These are phyloP conservation scores for Phytophthora cryptogea DNA, from an alignment of 352 stramenopile genomes.

Conservation along the genomic window DNA sequence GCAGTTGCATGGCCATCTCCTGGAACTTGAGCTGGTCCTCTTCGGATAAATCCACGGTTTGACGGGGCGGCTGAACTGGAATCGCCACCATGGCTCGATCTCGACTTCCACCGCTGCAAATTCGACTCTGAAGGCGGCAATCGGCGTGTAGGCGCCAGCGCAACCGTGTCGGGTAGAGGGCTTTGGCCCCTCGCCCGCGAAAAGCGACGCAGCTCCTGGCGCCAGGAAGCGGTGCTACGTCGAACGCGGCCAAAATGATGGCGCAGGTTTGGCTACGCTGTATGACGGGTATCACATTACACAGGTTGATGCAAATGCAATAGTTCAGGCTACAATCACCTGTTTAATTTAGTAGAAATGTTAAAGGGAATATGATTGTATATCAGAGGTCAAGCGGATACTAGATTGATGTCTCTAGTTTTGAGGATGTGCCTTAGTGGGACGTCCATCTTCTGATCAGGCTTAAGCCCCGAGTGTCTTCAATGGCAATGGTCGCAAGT, in stretches of 20 bases:
- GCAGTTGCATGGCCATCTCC: conserved; percentile 43
- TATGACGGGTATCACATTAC: background rate
- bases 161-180: background rate
- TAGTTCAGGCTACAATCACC: too few relatives aligned
- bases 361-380: background rate
- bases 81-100: conserved; percentile 20
- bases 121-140: conserved; percentile 20
- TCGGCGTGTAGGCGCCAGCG: background rate
- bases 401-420: background rate
- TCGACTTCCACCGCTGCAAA: conserved; percentile 17
- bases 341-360: background rate
- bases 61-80: conserved; percentile 22
- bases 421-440: background rate
- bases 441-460: background rate
- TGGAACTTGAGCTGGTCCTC: conserved; percentile 42
- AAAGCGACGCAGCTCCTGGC: conserved; percentile 1
- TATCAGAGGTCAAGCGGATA: background rate
- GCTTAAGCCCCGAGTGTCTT: background rate
- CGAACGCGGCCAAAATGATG: conserved; percentile 2
- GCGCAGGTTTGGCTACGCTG: background rate
- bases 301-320: background rate
- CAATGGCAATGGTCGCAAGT: background rate
- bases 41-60: conserved; percentile 22
- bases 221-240: conserved; percentile 2
- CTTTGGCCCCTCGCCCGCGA: background rate